A percentile compares a stretch with the other conserved stretches of the same genome.
Conservation (phyloP, 2,329 filamentous ascomycete species). For the Xylariaceae sp. region DNA sequence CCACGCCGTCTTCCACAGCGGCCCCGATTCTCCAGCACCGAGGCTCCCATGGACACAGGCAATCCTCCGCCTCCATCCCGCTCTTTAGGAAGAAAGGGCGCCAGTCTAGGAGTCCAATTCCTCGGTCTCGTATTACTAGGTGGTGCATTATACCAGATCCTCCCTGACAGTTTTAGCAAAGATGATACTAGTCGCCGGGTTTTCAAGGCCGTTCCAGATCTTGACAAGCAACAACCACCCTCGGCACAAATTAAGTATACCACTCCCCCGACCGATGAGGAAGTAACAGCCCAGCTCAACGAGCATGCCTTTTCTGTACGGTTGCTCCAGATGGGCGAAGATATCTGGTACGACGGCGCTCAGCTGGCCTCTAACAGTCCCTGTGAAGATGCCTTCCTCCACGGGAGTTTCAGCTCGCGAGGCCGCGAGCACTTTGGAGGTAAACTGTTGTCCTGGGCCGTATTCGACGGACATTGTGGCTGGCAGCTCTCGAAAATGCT, state of each 20-base stretch:
- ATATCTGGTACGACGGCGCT: conserved; percentile 30
- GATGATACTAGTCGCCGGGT: no score
- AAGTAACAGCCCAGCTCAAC: conserved; percentile 28
- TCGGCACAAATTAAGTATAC: conserved; percentile 24
- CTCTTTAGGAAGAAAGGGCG: no score
- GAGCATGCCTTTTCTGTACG: conserved; percentile 23
- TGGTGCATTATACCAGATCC: no score
- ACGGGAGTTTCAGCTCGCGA: conserved; percentile 30
- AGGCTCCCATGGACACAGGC: conserved; percentile 9
- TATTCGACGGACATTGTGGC: conserved; percentile 35
- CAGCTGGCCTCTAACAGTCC: conserved; percentile 32
- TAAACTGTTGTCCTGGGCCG: conserved; percentile 32
- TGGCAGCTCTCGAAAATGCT: conserved; percentile 34
- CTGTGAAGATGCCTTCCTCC: conserved; percentile 32
- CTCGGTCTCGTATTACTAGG: no score
- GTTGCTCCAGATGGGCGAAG: conserved; percentile 16
- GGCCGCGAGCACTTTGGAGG: conserved; percentile 13
- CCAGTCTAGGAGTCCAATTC: no score
- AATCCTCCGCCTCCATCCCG: background rate
- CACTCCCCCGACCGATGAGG: conserved; percentile 22
- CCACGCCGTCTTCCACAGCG: conserved; percentile 17
- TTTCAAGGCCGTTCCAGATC: conserved; percentile 22
- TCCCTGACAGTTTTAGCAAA: no score
- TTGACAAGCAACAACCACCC: conserved; percentile 22
- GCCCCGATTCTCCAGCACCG: conserved; percentile 21